Conservation (phyloP, 306 rosid genomes). For the Sicyos edulis region DNA sequence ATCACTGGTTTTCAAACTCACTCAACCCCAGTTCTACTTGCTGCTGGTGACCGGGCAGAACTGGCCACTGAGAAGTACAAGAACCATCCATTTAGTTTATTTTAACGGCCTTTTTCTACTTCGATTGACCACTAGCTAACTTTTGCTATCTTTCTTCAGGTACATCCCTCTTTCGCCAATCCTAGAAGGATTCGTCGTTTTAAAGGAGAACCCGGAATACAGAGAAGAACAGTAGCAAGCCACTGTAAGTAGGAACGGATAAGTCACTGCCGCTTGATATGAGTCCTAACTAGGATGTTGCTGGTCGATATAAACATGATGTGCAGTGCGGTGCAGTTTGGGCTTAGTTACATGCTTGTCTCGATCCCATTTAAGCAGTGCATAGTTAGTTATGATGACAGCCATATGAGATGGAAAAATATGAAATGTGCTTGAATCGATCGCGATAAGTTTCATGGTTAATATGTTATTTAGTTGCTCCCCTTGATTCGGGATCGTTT, state of each 20-base stretch:
- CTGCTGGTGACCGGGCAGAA: conserved; percentile 97
- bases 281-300: conserved; percentile 14
- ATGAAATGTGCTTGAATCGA: conserved; percentile 6
- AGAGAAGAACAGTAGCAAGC: conserved; percentile 47
- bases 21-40: conserved; percentile 91
- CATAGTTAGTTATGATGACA: conserved; percentile 10
- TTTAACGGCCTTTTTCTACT: background rate
- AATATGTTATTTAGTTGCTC: too few relatives aligned
- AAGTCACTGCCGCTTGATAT: conserved; percentile 8
- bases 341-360: background rate
- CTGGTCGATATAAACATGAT: background rate
- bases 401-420: background rate
- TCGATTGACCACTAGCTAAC: conserved; percentile 7
- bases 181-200: conserved; percentile 90
- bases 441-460: background rate
- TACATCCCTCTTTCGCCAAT: conserved; percentile 83
- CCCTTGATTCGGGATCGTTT: background rate
- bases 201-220: conserved; percentile 87
- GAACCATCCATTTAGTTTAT: background rate
- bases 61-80: conserved; percentile 89
- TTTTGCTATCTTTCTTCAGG: conserved; percentile 36
- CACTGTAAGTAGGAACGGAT: conserved; percentile 2
- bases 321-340: too few relatives aligned
- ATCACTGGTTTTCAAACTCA: conserved; percentile 96
- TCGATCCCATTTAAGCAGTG: conserved; percentile 7